Evolutionary conservation across 768 basidiomycete genomes (phyloP).

Genomic region (Rhizopogon vulgaris): DNA sequence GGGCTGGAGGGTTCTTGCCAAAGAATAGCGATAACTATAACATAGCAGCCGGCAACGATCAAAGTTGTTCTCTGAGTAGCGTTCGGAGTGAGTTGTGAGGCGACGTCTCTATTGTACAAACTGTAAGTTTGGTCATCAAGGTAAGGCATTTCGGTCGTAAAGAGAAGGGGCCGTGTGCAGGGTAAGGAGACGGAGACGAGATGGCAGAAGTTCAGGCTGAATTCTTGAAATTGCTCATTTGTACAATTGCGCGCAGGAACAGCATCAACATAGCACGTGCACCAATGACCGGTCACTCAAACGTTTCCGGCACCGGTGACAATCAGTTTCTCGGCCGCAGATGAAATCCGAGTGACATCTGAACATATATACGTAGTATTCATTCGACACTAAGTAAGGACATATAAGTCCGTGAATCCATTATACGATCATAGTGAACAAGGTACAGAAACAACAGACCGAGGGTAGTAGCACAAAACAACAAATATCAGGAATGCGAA

Average conservation of each 20-base stretch:
- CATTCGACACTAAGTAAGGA: neutral
- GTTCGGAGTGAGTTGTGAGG: constrained; percentile 50
- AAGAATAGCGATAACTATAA: constrained; percentile 70
- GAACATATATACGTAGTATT: neutral
- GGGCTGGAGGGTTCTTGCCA: constrained; percentile 43
- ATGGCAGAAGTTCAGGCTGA: neutral
- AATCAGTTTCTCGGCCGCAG: no score
- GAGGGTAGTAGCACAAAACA: constrained; percentile 3
- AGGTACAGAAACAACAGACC: constrained; percentile 14
- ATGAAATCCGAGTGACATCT: neutral
- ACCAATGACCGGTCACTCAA: neutral
- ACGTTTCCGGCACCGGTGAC: no score
- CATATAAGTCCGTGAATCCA: constrained; percentile 7
- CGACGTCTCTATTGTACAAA: constrained; percentile 21
- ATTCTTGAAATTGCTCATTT: no score
- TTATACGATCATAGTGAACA: constrained; percentile 15
- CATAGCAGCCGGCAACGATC: constrained; percentile 74
- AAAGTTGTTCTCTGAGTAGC: constrained; percentile 69
- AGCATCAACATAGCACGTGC: neutral
- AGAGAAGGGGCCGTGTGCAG: neutral
- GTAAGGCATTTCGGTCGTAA: constrained; percentile 24
- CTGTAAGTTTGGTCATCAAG: constrained; percentile 12
- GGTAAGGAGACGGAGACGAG: neutral
- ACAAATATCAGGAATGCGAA: constrained; percentile 2
- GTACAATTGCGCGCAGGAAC: neutral